Evolutionary conservation across 2,329 filamentous ascomycete genomes (phyloP).

Genomic region (Paecilomyces formosus): DNA sequence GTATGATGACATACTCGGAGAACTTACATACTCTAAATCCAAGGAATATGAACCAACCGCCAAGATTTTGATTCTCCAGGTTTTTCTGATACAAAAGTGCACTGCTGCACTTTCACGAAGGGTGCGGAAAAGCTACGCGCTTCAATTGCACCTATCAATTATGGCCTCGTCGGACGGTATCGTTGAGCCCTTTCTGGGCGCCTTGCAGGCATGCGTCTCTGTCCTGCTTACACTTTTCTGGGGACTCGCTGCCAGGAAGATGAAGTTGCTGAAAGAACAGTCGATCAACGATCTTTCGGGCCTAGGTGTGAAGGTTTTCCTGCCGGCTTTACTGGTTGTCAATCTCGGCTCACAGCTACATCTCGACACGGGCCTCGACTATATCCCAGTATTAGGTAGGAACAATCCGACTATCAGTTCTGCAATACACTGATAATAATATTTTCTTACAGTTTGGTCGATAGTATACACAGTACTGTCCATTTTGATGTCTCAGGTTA

Average conservation of each 20-base stretch:
- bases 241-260: slow-evolving; percentile 45
- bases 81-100: slow-evolving; percentile 1
- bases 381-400: slow-evolving; percentile 42
- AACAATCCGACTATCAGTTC: background rate
- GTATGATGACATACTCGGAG: background rate
- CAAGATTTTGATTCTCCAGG: background rate
- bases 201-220: slow-evolving; percentile 48
- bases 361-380: slow-evolving; percentile 39
- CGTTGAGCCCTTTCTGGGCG: slow-evolving; percentile 39
- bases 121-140: background rate
- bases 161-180: slow-evolving; percentile 7
- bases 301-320: slow-evolving; percentile 45
- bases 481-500: slow-evolving; percentile 38
- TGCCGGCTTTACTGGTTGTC: slow-evolving; percentile 47
- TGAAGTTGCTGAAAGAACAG: slow-evolving; percentile 39
- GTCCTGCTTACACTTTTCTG: slow-evolving; percentile 49
- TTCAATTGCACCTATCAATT: background rate
- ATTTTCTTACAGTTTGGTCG: slow-evolving; percentile 38
- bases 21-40: background rate
- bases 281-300: slow-evolving; percentile 48
- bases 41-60: background rate
- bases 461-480: slow-evolving; percentile 44
- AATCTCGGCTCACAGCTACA: slow-evolving; percentile 47
- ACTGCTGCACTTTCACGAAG: background rate
- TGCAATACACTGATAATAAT: background rate